A percentile compares a stretch with the other conserved stretches of the same genome.
Conservation (phyloP, 345 rosid species). For the Boechera divaricarpa region DNA sequence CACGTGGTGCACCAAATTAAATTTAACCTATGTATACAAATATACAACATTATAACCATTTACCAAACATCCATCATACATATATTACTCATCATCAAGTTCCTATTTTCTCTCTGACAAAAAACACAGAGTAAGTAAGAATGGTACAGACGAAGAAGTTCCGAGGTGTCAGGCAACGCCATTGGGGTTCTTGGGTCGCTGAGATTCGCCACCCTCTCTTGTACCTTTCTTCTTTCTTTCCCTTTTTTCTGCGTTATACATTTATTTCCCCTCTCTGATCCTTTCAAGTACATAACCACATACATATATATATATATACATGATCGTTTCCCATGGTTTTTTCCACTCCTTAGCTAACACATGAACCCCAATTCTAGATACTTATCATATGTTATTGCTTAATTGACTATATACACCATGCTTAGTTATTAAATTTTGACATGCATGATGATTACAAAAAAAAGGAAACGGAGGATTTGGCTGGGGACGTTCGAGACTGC, state of each 20-base stretch:
- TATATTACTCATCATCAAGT: conserved; percentile 39
- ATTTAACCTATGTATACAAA: conserved; percentile 45
- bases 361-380: conserved; percentile 5
- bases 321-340: not conserved
- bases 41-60: conserved; percentile 37
- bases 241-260: conserved; percentile 28
- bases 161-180: conserved; percentile 94
- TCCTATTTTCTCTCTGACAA: conserved; percentile 45
- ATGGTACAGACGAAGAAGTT: conserved; percentile 89
- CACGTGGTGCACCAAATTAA: conserved; percentile 25
- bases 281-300: conserved; percentile 30
- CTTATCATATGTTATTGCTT: not conserved
- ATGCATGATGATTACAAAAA: conserved; percentile 1
- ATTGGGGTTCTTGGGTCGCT: conserved; percentile 93
- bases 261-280: conserved; percentile 28
- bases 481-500: conserved; percentile 83
- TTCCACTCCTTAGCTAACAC: conserved; percentile 21
- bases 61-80: conserved; percentile 47
- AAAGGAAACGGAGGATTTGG: conserved; percentile 84
- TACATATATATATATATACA: conserved; percentile 20
- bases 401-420: not conserved
- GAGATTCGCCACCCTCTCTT: conserved; percentile 89
- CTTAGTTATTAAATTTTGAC: not conserved
- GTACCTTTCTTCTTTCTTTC: conserved; percentile 50
- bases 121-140: conserved; percentile 39